These are phyloP conservation scores for Pilaira anomala DNA, from an alignment of 192 early-diverging fungal genomes.

Conservation along the genomic window DNA sequence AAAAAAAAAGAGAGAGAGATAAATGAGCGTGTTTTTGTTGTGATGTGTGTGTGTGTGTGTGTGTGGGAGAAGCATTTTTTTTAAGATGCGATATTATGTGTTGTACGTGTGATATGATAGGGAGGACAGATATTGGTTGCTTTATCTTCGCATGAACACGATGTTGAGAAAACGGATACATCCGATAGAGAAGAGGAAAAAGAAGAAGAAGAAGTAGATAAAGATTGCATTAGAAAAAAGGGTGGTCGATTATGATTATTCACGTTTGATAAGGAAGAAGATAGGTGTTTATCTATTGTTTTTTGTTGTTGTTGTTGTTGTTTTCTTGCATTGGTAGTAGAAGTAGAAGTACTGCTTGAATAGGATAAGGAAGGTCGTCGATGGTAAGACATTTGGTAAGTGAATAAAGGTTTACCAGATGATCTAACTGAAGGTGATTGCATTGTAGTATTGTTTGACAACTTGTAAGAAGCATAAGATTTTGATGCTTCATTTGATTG, in stretches of 20 bases:
- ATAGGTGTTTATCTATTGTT: neutral
- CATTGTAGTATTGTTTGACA: neutral
- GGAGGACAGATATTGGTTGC: neutral
- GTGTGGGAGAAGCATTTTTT: neutral
- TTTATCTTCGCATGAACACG: conserved; percentile 20
- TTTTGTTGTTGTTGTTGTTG: too few relatives aligned
- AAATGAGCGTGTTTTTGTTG: too few relatives aligned
- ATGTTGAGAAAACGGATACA: conserved; percentile 14
- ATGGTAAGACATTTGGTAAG: conserved; percentile 17
- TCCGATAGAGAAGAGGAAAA: conserved; percentile 8
- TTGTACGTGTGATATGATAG: conserved; percentile 1
- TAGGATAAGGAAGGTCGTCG: conserved; percentile 13
- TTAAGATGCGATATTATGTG: conserved; percentile 4
- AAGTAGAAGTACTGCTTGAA: neutral
- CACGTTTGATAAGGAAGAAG: neutral
- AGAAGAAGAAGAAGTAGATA: conserved; percentile 1
- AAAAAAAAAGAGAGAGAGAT: too few relatives aligned
- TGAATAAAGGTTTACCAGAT: neutral
- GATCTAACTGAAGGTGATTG: neutral
- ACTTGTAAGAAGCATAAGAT: conserved; percentile 3
- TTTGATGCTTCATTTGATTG: conserved; percentile 13
- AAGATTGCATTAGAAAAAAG: neutral
- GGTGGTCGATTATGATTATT: neutral
- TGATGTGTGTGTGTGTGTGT: too few relatives aligned
- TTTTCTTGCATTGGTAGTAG: neutral